Conservation (phyloP, 1,139 yeast genomes). For the Candida tropicalis region DNA sequence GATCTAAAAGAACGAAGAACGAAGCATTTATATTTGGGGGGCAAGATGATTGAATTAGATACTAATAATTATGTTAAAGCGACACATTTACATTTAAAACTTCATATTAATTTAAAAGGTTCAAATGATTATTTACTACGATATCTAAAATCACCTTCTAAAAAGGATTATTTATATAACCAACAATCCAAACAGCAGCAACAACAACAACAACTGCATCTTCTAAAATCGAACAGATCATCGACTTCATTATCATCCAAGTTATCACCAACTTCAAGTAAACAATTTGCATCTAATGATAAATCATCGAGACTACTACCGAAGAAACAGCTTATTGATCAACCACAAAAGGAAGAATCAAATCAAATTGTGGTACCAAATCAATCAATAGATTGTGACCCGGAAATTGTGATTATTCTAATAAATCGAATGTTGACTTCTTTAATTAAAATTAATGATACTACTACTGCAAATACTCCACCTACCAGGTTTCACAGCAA, state of each 20-base stretch:
- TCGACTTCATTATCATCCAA: slow-evolving; percentile 2
- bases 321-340: neutral
- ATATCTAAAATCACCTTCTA: neutral
- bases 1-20: too few relatives aligned
- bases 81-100: slow-evolving; percentile 1
- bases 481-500: slow-evolving; percentile 92
- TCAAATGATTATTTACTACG: neutral
- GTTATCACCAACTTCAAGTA: neutral
- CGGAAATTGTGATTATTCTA: slow-evolving; percentile 67
- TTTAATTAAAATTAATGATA: slow-evolving; percentile 69
- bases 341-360: slow-evolving; percentile 3
- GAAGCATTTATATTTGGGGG: too few relatives aligned
- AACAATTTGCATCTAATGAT: neutral
- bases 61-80: neutral
- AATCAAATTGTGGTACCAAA: slow-evolving; percentile 43
- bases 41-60: slow-evolving; percentile 1
- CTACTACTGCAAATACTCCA: slow-evolving; percentile 23
- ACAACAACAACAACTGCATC: slow-evolving; percentile 7
- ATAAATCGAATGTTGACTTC: slow-evolving; percentile 81
- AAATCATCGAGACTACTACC: slow-evolving; percentile 1
- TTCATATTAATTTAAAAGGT: slow-evolving; percentile 1
- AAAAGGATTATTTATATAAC: slow-evolving; percentile 2
- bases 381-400: slow-evolving; percentile 66
- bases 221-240: neutral
- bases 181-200: too few relatives aligned